Evolutionary conservation across 2,329 filamentous ascomycete genomes (phyloP).

Genomic region (Incumbomyces delicatus): DNA sequence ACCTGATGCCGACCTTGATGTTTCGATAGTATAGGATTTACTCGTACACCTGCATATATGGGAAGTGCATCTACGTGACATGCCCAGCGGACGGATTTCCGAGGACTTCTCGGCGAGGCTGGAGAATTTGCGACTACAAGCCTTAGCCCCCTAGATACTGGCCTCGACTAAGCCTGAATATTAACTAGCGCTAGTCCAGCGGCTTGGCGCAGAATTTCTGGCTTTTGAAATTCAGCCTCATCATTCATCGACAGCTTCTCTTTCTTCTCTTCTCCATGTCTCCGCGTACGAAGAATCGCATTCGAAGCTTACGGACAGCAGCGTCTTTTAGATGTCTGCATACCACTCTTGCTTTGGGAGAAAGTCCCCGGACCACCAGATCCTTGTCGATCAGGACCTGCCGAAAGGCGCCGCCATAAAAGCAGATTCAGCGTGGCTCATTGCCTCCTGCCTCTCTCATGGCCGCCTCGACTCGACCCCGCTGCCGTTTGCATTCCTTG

Average conservation of each 20-base stretch:
- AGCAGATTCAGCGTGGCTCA: constrained; percentile 79
- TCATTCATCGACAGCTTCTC: constrained; percentile 1
- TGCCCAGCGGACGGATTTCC: not conserved
- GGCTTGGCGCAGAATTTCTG: not conserved
- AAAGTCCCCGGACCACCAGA: constrained; percentile 98
- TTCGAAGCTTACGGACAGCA: constrained; percentile 97
- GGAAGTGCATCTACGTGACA: no score
- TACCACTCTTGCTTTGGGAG: constrained; percentile 74
- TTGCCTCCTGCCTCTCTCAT: constrained; percentile 47
- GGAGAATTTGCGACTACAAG: not conserved
- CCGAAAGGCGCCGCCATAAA: constrained; percentile 99
- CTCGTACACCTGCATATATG: no score
- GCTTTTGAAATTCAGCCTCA: not conserved
- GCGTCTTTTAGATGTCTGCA: constrained; percentile 25
- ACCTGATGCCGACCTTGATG: no score
- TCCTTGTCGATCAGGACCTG: constrained; percentile 45
- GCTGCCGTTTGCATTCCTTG: constrained; percentile 45
- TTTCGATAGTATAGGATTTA: no score
- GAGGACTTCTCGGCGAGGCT: constrained; percentile 1
- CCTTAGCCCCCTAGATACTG: no score
- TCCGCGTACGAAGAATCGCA: constrained; percentile 99
- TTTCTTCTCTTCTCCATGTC: constrained; percentile 22
- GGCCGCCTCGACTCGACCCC: constrained; percentile 34
- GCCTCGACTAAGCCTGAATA: no score
- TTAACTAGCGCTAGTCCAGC: not conserved